These are phyloP conservation scores for Fusarium algeriense DNA, from an alignment of 2,329 filamentous ascomycete genomes.

Conservation along the genomic window DNA sequence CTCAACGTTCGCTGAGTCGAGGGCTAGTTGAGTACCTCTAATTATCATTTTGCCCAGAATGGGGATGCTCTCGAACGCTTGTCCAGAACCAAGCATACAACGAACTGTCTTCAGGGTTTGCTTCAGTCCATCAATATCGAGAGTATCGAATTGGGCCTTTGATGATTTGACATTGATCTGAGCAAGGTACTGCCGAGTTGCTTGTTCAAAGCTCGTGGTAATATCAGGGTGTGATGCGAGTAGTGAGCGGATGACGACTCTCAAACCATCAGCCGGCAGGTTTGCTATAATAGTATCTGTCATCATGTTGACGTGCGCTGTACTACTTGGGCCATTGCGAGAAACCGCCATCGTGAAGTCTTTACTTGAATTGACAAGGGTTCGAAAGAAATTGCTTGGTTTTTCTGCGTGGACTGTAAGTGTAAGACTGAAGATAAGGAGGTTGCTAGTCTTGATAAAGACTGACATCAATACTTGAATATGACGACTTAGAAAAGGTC, in stretches of 20 bases:
- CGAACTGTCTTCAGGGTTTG: neutral
- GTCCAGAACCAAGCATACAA: neutral
- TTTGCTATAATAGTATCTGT: slow-evolving; percentile 1
- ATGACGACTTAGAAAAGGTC: neutral
- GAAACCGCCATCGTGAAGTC: neutral
- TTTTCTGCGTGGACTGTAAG: accelerated
- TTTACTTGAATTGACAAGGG: neutral
- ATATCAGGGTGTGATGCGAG: neutral
- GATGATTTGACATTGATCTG: neutral
- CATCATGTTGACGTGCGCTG: slow-evolving; percentile 11
- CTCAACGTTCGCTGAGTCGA: neutral
- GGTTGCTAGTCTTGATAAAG: neutral
- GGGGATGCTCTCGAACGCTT: neutral
- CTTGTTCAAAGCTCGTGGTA: neutral
- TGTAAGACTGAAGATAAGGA: neutral
- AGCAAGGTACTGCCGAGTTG: neutral
- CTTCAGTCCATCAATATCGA: neutral
- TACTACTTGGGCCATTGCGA: neutral
- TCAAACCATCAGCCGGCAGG: neutral
- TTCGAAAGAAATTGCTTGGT: accelerated
- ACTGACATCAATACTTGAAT: neutral
- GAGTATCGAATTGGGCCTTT: accelerated
- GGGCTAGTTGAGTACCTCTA: neutral
- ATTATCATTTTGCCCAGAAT: neutral
- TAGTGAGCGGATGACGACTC: neutral